These are phyloP conservation scores for Phytophthora palmivora DNA, from an alignment of 352 stramenopile genomes.

Conservation along the genomic window DNA sequence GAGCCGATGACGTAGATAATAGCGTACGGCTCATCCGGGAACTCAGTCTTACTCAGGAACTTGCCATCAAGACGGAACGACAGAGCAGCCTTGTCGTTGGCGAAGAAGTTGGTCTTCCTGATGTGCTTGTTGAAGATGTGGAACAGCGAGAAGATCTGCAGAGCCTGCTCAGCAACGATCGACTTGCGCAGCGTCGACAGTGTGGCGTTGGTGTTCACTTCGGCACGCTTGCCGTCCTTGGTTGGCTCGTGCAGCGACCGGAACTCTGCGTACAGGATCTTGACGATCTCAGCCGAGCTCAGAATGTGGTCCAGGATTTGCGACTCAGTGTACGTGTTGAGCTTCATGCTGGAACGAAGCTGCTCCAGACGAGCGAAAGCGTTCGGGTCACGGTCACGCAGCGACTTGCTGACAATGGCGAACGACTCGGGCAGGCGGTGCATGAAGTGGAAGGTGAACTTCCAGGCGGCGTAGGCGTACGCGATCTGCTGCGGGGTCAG, in stretches of 20 bases:
- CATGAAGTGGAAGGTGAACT: slow-evolving; percentile 92
- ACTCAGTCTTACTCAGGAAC: slow-evolving; percentile 78
- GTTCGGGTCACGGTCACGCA: slow-evolving; percentile 77
- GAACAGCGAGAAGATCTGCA: slow-evolving; percentile 86
- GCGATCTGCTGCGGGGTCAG: slow-evolving; percentile 82
- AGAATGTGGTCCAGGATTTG: slow-evolving; percentile 90
- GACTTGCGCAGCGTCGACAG: slow-evolving; percentile 78
- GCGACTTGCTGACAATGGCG: slow-evolving; percentile 79
- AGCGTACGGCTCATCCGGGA: slow-evolving; percentile 91
- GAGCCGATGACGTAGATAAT: slow-evolving; percentile 96
- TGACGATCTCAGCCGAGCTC: slow-evolving; percentile 69
- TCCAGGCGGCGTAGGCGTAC: slow-evolving; percentile 88
- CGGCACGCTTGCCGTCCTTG: slow-evolving; percentile 33
- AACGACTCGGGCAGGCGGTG: slow-evolving; percentile 83
- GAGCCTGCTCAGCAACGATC: slow-evolving; percentile 74
- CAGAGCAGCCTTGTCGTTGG: slow-evolving; percentile 78
- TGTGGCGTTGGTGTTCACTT: slow-evolving; percentile 56
- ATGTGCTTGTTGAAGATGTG: slow-evolving; percentile 87
- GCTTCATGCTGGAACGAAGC: slow-evolving; percentile 84
- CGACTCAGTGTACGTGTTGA: slow-evolving; percentile 89
- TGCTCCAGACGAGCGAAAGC: slow-evolving; percentile 82
- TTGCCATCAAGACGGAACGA: slow-evolving; percentile 78
- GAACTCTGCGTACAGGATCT: slow-evolving; percentile 85
- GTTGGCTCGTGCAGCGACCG: slow-evolving; percentile 67
- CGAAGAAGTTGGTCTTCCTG: slow-evolving; percentile 88